These are phyloP conservation scores for Neocallimastix lanati DNA, from an alignment of 192 early-diverging fungal species.

Conservation along the genomic window DNA sequence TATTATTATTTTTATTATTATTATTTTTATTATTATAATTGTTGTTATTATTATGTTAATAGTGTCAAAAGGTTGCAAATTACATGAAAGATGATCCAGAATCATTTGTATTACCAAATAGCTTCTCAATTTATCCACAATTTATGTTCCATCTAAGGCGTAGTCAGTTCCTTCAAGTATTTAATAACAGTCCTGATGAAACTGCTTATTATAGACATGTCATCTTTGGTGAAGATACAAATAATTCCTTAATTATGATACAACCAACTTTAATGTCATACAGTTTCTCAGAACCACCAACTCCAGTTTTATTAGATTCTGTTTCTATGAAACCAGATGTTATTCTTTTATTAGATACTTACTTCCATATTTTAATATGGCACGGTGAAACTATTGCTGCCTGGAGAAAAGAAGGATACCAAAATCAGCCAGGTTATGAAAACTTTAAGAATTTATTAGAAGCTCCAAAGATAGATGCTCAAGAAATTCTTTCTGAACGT, in stretches of 20 bases:
- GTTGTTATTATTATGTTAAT: background rate
- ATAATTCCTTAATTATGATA: slow-evolving; percentile 97
- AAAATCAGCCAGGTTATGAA: slow-evolving; percentile 83
- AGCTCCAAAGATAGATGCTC: slow-evolving; percentile 70
- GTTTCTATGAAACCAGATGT: slow-evolving; percentile 92
- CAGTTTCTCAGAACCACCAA: slow-evolving; percentile 63
- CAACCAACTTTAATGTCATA: slow-evolving; percentile 93
- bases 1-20: background rate
- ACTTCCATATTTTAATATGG: slow-evolving; percentile 98
- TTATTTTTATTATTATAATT: background rate
- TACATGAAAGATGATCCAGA: slow-evolving; percentile 88
- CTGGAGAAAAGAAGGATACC: slow-evolving; percentile 92
- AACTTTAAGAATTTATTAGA: slow-evolving; percentile 86
- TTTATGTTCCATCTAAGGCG: slow-evolving; percentile 98
- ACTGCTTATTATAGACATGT: slow-evolving; percentile 87
- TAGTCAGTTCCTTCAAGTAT: slow-evolving; percentile 93
- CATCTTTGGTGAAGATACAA: slow-evolving; percentile 84
- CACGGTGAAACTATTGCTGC: slow-evolving; percentile 92
- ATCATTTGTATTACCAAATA: slow-evolving; percentile 72
- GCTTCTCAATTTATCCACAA: slow-evolving; percentile 97
- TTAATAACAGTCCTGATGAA: slow-evolving; percentile 98
- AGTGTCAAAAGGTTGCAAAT: slow-evolving; percentile 90
- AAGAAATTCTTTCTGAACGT: slow-evolving; percentile 82
- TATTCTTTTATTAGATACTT: slow-evolving; percentile 86
- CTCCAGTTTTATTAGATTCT: slow-evolving; percentile 88